Evolutionary conservation across 371 early-diverging fungal species (phyloP), one percentile per base, ranked within the genome.

Genomic region (Syncephalastrum racemosum): DNA sequence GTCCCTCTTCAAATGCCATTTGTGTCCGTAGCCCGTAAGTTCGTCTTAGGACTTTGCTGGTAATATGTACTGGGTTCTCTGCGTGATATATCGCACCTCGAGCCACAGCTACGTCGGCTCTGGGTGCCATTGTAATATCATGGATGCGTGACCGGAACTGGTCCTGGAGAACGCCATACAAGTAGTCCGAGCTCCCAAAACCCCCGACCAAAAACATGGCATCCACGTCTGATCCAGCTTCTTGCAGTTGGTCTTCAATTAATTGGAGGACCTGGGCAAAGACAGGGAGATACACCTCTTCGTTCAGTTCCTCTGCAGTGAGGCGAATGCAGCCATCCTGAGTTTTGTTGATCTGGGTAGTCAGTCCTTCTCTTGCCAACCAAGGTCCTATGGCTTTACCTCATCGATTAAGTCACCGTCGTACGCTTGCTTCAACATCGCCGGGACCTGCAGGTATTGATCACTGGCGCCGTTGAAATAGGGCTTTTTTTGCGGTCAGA

Each of bases 381-480:
- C 36, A 8, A 8, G 6, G 12, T 10, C 36, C 10, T 12, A 10
- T 7, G 6, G 3, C 10, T 41, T 18, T 55, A 65, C 67, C 25
- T 67, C 63, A 50, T 66, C 42, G 13, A 68, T 16, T n/a, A 64
- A 25, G 24, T 50, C 50, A 4, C 54, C 44, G n/a, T 45, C 24
- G 2, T 48, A 49, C 7, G 64, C 44, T 24, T 67, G 66, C 0
- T 25, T 44, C 16, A 56, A 43, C 13, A 59, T 51, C 4, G 66
- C 66, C 12, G 68, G 70, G 27, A 64, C 53, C 6, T 59, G 53
- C 16, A 69, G 39, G 27, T 40, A 75, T 56, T 76, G 83, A 46
- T 80, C 78, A 24, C 73, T 78, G 19, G 77, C 66, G n/a, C 80
- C 80, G 56, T 78, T 70, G 60, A 80, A 83, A 54, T 73, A 68